These are phyloP conservation scores for Thuidium tamariscinum DNA, from an alignment of 225 moss, liverwort and hornwort genomes.

Conservation along the genomic window DNA sequence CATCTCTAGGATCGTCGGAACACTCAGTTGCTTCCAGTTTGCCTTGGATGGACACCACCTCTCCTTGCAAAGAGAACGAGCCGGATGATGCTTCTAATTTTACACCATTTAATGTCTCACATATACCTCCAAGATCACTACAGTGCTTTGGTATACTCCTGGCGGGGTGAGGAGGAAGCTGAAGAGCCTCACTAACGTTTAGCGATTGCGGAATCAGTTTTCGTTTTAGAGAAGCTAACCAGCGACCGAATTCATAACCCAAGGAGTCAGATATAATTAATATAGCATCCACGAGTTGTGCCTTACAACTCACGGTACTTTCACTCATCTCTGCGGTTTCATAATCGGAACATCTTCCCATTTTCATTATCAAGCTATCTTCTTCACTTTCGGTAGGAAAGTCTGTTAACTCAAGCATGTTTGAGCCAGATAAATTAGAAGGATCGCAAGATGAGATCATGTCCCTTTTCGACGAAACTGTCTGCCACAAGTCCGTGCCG, in stretches of 20 bases:
- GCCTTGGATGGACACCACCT: conserved; percentile 32
- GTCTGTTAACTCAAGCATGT: background rate
- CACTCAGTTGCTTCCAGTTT: conserved; percentile 15
- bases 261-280: conserved; percentile 5
- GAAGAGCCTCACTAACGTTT: conserved; percentile 17
- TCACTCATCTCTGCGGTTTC: background rate
- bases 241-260: conserved; percentile 8
- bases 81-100: conserved; percentile 6
- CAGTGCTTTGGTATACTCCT: background rate
- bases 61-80: conserved; percentile 33
- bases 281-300: conserved; percentile 32
- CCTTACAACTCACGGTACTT: background rate
- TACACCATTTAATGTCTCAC: background rate
- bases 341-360: conserved; percentile 2
- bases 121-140: background rate
- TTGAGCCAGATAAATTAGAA: background rate
- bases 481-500: background rate
- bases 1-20: background rate
- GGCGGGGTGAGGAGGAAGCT: background rate
- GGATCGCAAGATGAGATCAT: background rate
- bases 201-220: conserved; percentile 2
- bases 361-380: background rate
- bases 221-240: conserved; percentile 13
- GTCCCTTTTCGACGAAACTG: background rate
- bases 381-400: background rate